These are phyloP conservation scores for Pinus tabuliformis DNA, from an alignment of 75 land plant species.

Conservation along the genomic window DNA sequence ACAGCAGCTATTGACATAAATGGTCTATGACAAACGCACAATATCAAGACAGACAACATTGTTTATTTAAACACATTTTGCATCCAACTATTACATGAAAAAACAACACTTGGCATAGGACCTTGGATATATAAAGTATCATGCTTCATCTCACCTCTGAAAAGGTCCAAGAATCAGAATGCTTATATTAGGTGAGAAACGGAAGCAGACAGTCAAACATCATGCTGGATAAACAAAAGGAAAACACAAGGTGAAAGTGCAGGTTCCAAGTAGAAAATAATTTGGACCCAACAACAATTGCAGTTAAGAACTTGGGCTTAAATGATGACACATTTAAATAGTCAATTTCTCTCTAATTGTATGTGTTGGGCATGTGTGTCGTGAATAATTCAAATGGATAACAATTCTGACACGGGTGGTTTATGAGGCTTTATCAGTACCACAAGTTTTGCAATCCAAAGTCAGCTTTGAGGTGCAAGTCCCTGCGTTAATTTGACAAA, in stretches of 20 bases:
- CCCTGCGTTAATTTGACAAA: background rate
- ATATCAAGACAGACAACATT: background rate
- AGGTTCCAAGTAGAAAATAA: background rate
- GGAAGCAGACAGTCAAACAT: background rate
- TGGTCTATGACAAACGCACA: background rate
- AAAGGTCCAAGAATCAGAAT: background rate
- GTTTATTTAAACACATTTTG: background rate
- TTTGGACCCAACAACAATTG: background rate
- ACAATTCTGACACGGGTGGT: no score
- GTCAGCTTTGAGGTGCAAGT: background rate
- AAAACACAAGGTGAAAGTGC: background rate
- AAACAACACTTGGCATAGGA: background rate
- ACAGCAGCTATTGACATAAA: background rate
- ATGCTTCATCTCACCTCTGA: slow-evolving; percentile 3
- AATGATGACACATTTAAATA: background rate
- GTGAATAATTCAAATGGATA: background rate
- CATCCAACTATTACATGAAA: background rate
- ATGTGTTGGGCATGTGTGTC: background rate
- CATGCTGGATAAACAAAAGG: background rate
- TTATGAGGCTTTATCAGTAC: no score
- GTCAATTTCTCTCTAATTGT: background rate
- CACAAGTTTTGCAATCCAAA: background rate
- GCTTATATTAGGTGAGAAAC: background rate
- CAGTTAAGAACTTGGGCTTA: no score
- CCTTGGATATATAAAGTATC: background rate